Base-by-base conservation (phyloP, 257 asterid species). In the Rubia yunnanensis region DNA sequence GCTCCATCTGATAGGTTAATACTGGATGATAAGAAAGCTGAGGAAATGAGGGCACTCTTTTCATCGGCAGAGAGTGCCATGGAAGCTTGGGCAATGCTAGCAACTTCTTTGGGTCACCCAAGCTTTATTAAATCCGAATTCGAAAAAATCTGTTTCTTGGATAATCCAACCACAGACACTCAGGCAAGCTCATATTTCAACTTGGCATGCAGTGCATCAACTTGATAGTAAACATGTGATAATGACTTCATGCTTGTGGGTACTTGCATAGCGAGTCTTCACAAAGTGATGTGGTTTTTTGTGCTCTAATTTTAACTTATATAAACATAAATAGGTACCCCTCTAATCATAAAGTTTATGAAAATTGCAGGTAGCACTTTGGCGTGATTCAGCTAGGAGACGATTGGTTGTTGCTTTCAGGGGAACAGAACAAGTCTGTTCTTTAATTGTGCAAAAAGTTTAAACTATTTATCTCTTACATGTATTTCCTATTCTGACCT, bases 81-180 rank as follows among this genome's bases (percentile, higher is more conserved):
- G 97, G 99, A 94, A 77, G 99, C 99, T 60, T 90, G 99, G 99
- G 97, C 99, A 36, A 77, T 94, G 96, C 80, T 94, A 41, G 99
- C 95, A 13, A 88, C 90, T 61, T 89, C 99, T 22, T 67, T 88
- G 82, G 99, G 99, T 62, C 99, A 94, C 75, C 95, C 95, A 2
- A 90, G 95, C 38, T 94, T 94, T 75, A 88, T 94, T 58, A 88
- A 88, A 78, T 94, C 99, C 22, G 99, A 94, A 84, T 94, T 94
- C 54, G 95, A 86, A 49, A 94, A 94, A 70, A 86, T 86, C 27
- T 90, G 96, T 76, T 94, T 94, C 84, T 76, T 94, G 84, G 97
- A 94, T 76, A 90, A 89, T 59, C 80, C 70, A 67, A 83, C 85
- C 67, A 86, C 99, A 7, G 99, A 94, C 78, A 94, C 99, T 28